Base-by-base conservation (phyloP, 1,139 yeast genomes). In the Pneumocystis jirovecii region DNA sequence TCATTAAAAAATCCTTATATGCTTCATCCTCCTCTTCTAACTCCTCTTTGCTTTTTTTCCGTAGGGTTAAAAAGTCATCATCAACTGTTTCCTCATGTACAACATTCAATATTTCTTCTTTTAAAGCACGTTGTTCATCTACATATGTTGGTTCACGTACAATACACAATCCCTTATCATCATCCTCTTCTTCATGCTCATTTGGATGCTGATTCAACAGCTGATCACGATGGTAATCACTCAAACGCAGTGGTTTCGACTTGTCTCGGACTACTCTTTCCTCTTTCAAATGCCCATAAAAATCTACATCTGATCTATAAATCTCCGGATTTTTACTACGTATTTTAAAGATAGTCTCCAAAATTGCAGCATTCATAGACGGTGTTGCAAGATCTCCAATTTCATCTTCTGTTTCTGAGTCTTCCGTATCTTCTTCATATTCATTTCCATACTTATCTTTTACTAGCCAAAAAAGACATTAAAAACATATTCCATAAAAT, bases 151-250 rank as follows among this genome's bases (percentile, higher is more conserved):
- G 37, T 3, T 50, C 64, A 25, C 15, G 3, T 37, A 5, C 19
- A 44, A 39, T 1, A 61, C 35, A 19, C 29, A 73, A 31, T 61
- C 65, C 6, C 42, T 65, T 8, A 40, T 37, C 17, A 37, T 60
- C 77, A 63, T 73, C 73, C 44, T 76, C 79, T 50, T 73, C 75
- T 4, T 73, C 75, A 7, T 74, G 77, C 19, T 75, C 76, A 37
- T 76, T 78, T 1, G 81, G 83, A 65, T 5, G 34, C 34, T 81
- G 80, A 19, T 89, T 89, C 45, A 95, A 78, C 57, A 91, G 77
- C 70, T 84, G 86, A 83, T 84, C 83, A 74, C 98, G 81, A 73
- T 93, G 97, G 73, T 91, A 93, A 74, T 95, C 99, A 72, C 90
- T 89, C 74, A 95, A 81, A 73, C 85, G 89, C 69, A 93, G 79